Evolutionary conservation across 257 asterid genomes (phyloP).

Genomic region (Primulina eburnea): DNA sequence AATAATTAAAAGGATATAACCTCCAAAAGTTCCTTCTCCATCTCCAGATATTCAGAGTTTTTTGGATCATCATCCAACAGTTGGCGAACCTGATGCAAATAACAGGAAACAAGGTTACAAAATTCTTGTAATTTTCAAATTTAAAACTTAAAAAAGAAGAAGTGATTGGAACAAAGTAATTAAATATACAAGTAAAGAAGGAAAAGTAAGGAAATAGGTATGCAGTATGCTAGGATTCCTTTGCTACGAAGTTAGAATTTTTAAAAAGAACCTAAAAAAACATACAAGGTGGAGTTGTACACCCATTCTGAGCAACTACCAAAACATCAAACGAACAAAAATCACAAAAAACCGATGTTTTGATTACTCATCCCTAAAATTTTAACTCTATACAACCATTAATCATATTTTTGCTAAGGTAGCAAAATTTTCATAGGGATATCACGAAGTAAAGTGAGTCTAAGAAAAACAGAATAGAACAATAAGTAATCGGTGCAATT

Average conservation of each 20-base stretch:
- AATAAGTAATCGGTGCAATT: neutral
- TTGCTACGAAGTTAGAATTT: neutral
- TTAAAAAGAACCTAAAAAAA: neutral
- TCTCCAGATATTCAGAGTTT: slow-evolving; percentile 83
- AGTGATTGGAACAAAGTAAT: neutral
- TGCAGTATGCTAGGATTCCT: neutral
- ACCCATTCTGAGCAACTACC: neutral
- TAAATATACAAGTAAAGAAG: neutral
- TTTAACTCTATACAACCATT: neutral
- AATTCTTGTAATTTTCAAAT: slow-evolving; percentile 6
- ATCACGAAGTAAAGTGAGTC: neutral
- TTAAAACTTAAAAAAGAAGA: neutral
- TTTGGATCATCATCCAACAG: slow-evolving; percentile 70
- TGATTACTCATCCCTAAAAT: neutral
- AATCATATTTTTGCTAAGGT: neutral
- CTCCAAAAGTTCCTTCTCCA: slow-evolving; percentile 98
- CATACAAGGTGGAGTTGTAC: neutral
- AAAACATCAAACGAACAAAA: neutral
- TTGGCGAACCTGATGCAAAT: slow-evolving; percentile 55
- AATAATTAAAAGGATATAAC: slow-evolving; percentile 38
- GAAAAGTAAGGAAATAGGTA: neutral
- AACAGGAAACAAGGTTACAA: slow-evolving; percentile 6
- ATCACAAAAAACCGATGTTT: neutral
- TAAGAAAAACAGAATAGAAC: neutral
- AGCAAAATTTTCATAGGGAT: neutral